Evolutionary conservation across 2,329 filamentous ascomycete genomes (phyloP), one percentile per base, ranked within the genome.

Genomic region (Paradendryphiella salina): DNA sequence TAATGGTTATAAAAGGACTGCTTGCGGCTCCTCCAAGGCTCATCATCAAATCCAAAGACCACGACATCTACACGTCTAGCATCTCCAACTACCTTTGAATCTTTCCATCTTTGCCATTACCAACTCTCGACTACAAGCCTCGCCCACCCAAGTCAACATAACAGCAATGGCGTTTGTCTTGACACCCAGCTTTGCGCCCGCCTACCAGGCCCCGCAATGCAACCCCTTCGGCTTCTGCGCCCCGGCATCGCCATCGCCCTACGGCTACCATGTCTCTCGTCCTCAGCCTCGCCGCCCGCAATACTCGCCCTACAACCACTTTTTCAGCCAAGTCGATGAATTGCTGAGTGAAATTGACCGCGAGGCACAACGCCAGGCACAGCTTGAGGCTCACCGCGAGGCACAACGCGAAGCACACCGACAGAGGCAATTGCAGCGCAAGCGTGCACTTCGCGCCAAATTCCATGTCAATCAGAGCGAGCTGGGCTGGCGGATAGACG

Each of bases 111-210:
- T 37, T 41, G 50, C 6, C 9, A 61, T 46, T 46, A 14, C 45
- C 3, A 43, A 39, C 32, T 55, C 43, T 23, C 10, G 49, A 15
- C 36, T 38, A 35, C 31, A 36, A 50, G n/a, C 5, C 18, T 36
- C 15, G 31, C 10, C 41, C 38, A 26, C 48, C 15, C 15, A 28
- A 40, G 50, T 41, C 32, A 46, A 53, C 35, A 38, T 8, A 20
- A 10, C 39, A 57, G 40, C 51, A 65, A 72, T 72, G 69, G 69
- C 69, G 14, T 71, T 67, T 48, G 54, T 72, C 52, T 58, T 73
- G 21, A 67, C 64, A 13, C 69, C 69, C 8, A 64, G 60, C 10
- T 66, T 71, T 40, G 60, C 59, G n/a, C 67, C 68, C 20, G 59
- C 64, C 52, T 67, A 69, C 36, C 59, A 66, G 47, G 53, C 56